Percentiles rank a stretch among this genome's conserved stretches.
phyloP scores from a whole-genome alignment of 257 asterid genomes.

The Solanum pinnatisectum region DNA sequence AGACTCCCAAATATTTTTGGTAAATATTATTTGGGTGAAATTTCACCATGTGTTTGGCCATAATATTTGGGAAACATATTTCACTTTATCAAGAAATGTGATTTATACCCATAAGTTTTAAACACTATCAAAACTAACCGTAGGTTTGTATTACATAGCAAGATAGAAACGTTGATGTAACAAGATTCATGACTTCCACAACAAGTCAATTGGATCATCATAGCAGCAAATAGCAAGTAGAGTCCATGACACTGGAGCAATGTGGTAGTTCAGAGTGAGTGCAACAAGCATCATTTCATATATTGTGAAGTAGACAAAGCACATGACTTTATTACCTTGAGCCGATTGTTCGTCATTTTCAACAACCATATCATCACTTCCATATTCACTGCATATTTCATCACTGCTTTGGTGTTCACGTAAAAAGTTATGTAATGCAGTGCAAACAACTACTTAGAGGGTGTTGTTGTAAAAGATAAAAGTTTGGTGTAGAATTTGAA shows the following conservation, averaged over 20 bases:
- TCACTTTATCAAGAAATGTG: neutral
- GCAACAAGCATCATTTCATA: neutral
- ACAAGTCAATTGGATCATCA: neutral
- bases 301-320: neutral
- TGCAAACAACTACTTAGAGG: neutral
- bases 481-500: neutral
- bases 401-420: neutral
- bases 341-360: neutral
- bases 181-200: neutral
- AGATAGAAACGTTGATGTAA: neutral
- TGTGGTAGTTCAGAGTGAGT: neutral
- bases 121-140: neutral
- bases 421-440: neutral
- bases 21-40: neutral
- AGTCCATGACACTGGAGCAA: neutral
- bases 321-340: neutral
- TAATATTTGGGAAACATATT: neutral
- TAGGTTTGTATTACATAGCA: neutral
- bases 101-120: no score
- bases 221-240: neutral
- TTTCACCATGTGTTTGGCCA: neutral
- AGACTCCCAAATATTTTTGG: neutral
- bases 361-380: neutral
- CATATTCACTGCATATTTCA: neutral
- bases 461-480: neutral